Base-by-base conservation (phyloP, 202 grass and related monocot species). In the Setaria viridis region DNA sequence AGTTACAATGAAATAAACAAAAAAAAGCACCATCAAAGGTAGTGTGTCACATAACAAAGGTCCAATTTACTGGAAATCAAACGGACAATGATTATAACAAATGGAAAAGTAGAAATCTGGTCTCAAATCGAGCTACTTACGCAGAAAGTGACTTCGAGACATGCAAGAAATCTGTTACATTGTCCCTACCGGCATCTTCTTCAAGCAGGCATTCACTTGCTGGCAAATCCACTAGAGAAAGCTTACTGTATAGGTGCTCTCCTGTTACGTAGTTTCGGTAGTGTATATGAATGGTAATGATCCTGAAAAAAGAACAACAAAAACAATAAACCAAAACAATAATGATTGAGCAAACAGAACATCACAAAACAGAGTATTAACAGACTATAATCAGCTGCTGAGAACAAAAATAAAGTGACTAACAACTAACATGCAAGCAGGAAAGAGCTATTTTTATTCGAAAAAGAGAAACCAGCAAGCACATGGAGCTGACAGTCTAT, bases 221-320 rank as follows among this genome's bases (percentile, higher is more conserved):
- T 78, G 96, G 91, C 71, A 98, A 92, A 91, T 98, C 96, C 21
- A 98, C 90, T 72, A 98, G 80, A 88, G 93, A 98, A 58, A 98
- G 91, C 80, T 98, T 98, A 89, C 96, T 98, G 79, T 94, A 95
- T n/a, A 87, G 68, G 80, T 91, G 94, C 90, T 95, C 96, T 80
- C 93, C 88, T 15, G 91, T 95, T 66, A 98, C 80, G 33, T 70
- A 86, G 85, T 99, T 99, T 78, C 88, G 89, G 76, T 92, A 93
- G 86, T 99, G 96, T 84, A 99, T 92, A 86, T 96, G 96, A 80
- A 99, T 99, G 55, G 93, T 96, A 84, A 99, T 67, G 72, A 99
- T 94, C 93, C 96, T 99, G 93, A 66, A 87, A 87, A 45, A 81
- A 87, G 85, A 45, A 81, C 84, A 87, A 77, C 42, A 87, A 64